Evolutionary conservation across 768 basidiomycete species (phyloP), one percentile per base, ranked within the genome.

Genomic region (Mrakia gelida): DNA sequence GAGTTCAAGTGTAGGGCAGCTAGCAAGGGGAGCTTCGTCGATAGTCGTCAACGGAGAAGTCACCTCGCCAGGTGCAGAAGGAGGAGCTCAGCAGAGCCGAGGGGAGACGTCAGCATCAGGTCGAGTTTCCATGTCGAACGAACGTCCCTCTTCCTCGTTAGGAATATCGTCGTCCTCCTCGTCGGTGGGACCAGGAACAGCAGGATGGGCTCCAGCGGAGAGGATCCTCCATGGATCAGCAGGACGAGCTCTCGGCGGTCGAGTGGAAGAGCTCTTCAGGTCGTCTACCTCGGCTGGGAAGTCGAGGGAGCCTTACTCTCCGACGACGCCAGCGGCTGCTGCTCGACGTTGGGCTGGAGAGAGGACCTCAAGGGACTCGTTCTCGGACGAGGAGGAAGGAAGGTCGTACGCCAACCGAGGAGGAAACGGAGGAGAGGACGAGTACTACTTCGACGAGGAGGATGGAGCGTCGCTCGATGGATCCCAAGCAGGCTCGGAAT

Each of bases 401-500:
- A 41, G 41, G 28, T 30, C 43, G 54, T 54, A 28, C 52, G n/a
- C 21, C 28, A 75, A 75, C 23, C 30, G 74, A 41, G 23, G 28
- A 45, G 70, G 26, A 18, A 72, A 38, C 67, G 67, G 56, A 32
- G 67, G 54, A 26, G 75, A 76, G 34, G 52, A 68, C 30, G 52
- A 63, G 9, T 63, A 62, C 59, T 63, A 71, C 59, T 71, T n/a
- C 49, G 77, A 78, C 56, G 77, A 78, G 41, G 77, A 73, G 28
- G 59, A 65, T 18, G 45, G 59, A 26, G 67, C 61, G 16, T 65
- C 52, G 4, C 45, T 54, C 32, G 32, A 32, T 28, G 49, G 61
- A 63, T 67, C 71, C 0, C 62, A 73, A 30, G 61, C 23, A 41
- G 70, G 38, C 9, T 73, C 77, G 43, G 73, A 75, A n/a, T 75